A percentile compares a stretch with the other conserved stretches of the same genome.
Evolutionary conservation across 768 basidiomycete species (phyloP).

Genomic region (Termitomyces sp.): DNA sequence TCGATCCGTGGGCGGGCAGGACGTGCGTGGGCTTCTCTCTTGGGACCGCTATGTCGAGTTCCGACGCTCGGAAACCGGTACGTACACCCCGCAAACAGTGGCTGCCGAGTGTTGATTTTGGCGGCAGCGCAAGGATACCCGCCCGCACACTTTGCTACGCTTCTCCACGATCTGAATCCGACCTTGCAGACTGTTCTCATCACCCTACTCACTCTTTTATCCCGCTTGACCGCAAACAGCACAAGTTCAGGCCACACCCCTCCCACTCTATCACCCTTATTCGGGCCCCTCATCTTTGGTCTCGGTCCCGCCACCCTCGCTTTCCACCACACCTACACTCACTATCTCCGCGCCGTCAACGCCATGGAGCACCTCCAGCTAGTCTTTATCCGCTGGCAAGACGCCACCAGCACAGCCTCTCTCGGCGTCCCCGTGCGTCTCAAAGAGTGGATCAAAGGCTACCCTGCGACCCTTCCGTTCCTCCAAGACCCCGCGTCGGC

Average conservation of each 20-base stretch:
- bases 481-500: slow-evolving; percentile 28
- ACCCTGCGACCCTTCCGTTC: slow-evolving; percentile 72
- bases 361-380: slow-evolving; percentile 95
- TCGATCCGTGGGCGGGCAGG: slow-evolving; percentile 60
- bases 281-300: slow-evolving; percentile 87
- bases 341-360: slow-evolving; percentile 76
- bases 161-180: slow-evolving; percentile 51
- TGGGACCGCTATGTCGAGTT: slow-evolving; percentile 85
- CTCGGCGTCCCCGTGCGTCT: slow-evolving; percentile 80
- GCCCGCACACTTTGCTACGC: slow-evolving; percentile 63
- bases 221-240: slow-evolving; percentile 79
- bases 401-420: slow-evolving; percentile 48
- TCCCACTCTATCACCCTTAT: slow-evolving; percentile 82
- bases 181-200: slow-evolving; percentile 55
- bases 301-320: slow-evolving; percentile 48
- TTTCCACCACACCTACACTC: slow-evolving; percentile 44
- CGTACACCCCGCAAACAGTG: too few species aligned
- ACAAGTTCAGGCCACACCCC: slow-evolving; percentile 87
- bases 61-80: slow-evolving; percentile 79
- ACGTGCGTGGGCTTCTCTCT: slow-evolving; percentile 77
- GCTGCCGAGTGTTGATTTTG: too few species aligned
- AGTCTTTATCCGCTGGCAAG: slow-evolving; percentile 82
- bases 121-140: slow-evolving; percentile 68
- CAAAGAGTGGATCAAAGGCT: slow-evolving; percentile 87
- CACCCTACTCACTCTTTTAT: slow-evolving; percentile 75